Evolutionary conservation across 106 monocot genomes (phyloP).

Genomic region (Cymbidium sinense): DNA sequence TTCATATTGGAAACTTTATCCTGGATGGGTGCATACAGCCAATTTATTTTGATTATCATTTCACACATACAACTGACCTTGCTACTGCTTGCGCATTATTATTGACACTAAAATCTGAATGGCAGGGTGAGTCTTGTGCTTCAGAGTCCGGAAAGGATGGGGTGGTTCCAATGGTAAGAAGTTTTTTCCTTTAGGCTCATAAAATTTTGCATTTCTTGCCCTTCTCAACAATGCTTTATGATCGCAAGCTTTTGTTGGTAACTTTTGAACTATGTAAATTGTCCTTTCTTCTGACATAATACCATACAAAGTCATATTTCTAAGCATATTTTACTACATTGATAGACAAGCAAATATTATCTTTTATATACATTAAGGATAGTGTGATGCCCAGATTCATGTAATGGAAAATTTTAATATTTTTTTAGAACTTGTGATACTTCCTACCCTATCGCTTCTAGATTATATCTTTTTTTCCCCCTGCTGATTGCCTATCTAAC

Average conservation of each 20-base stretch:
- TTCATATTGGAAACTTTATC: neutral
- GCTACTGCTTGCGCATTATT: slow-evolving; percentile 7
- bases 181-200: neutral
- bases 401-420: neutral
- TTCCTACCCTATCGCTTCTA: neutral
- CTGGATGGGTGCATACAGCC: neutral
- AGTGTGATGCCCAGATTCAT: neutral
- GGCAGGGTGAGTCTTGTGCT: slow-evolving; percentile 58
- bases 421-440: neutral
- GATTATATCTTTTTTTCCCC: neutral
- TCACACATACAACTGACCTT: neutral
- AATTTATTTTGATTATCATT: neutral
- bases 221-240: neutral
- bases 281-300: too few relatives aligned
- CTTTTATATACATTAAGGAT: neutral
- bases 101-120: slow-evolving; percentile 17
- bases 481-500: neutral
- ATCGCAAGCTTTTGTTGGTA: neutral
- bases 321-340: neutral
- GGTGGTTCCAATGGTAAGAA: slow-evolving; percentile 39
- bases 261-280: too few relatives aligned
- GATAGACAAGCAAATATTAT: neutral
- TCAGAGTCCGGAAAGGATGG: slow-evolving; percentile 62
- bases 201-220: neutral
- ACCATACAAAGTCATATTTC: neutral